Conservation (phyloP, 2,329 filamentous ascomycete species). For the Neonectria sp. region DNA sequence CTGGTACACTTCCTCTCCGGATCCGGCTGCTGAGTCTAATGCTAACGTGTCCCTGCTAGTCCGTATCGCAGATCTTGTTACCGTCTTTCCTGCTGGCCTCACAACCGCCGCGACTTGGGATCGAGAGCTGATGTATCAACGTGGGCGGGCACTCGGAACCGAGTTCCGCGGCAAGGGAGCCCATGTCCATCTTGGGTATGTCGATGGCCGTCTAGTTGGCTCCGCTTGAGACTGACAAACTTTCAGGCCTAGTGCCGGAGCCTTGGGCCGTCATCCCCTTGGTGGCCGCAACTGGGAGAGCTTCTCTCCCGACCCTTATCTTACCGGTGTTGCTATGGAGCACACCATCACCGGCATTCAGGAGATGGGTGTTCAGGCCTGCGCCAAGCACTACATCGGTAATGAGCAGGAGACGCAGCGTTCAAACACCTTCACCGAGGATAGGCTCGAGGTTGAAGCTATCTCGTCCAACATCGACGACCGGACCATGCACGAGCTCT, state of each 20-base stretch:
- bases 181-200: slow-evolving; percentile 66
- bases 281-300: slow-evolving; percentile 77
- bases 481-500: slow-evolving; percentile 69
- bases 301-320: slow-evolving; percentile 76
- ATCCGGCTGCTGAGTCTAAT: too few relatives aligned
- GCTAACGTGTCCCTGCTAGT: too few relatives aligned
- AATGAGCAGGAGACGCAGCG: slow-evolving; percentile 55
- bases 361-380: slow-evolving; percentile 55
- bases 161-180: slow-evolving; percentile 82
- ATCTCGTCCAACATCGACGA: slow-evolving; percentile 67
- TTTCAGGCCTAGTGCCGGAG: slow-evolving; percentile 61
- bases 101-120: slow-evolving; percentile 78
- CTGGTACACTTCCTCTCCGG: slow-evolving; percentile 16
- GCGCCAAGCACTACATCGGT: slow-evolving; percentile 56
- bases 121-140: slow-evolving; percentile 75
- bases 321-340: slow-evolving; percentile 70
- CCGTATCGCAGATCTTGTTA: slow-evolving; percentile 57
- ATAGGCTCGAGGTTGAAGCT: slow-evolving; percentile 41
- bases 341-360: slow-evolving; percentile 53
- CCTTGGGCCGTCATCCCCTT: slow-evolving; percentile 60
- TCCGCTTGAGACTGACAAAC: slow-evolving; percentile 32
- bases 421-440: slow-evolving; percentile 43
- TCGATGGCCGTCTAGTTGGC: background rate
- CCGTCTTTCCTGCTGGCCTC: slow-evolving; percentile 68
- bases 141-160: slow-evolving; percentile 64